Evolutionary conservation across 129 eudicot species (phyloP).

Genomic region (Flaveria linearis): DNA sequence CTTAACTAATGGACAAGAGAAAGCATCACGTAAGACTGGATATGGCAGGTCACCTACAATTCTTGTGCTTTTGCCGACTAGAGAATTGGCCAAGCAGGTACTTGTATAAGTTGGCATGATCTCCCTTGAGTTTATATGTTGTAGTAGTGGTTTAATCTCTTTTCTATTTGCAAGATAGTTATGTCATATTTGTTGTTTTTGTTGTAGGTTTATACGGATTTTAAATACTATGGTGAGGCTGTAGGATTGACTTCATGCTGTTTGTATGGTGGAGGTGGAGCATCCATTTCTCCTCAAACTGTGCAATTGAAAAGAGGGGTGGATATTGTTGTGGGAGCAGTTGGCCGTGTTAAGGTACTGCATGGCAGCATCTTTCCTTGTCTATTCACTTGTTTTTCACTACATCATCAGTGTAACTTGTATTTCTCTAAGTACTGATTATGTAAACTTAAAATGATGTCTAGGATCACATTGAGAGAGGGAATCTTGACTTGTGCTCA

Average conservation of each 20-base stretch:
- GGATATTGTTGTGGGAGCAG: constrained; percentile 85
- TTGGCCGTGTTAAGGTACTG: constrained; percentile 90
- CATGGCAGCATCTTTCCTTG: neutral
- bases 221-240: constrained; percentile 74
- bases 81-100: constrained; percentile 94
- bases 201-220: constrained; percentile 70
- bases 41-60: constrained; percentile 86
- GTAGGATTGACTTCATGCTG: constrained; percentile 72
- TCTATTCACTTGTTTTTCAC: neutral
- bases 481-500: constrained; percentile 72
- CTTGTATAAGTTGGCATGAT: neutral
- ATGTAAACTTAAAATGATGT: constrained; percentile 13
- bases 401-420: neutral
- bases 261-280: constrained; percentile 84
- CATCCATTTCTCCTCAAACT: constrained; percentile 63
- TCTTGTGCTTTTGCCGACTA: constrained; percentile 85
- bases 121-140: neutral
- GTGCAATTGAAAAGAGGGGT: constrained; percentile 79
- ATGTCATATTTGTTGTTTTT: neutral
- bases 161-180: neutral
- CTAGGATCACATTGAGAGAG: constrained; percentile 88
- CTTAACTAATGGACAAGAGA: constrained; percentile 63
- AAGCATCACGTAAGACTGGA: constrained; percentile 62
- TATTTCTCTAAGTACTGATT: neutral
- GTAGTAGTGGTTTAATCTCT: neutral